These are phyloP conservation scores for Porpolomopsis calyptriformis DNA, from an alignment of 768 basidiomycete genomes.

Conservation along the genomic window DNA sequence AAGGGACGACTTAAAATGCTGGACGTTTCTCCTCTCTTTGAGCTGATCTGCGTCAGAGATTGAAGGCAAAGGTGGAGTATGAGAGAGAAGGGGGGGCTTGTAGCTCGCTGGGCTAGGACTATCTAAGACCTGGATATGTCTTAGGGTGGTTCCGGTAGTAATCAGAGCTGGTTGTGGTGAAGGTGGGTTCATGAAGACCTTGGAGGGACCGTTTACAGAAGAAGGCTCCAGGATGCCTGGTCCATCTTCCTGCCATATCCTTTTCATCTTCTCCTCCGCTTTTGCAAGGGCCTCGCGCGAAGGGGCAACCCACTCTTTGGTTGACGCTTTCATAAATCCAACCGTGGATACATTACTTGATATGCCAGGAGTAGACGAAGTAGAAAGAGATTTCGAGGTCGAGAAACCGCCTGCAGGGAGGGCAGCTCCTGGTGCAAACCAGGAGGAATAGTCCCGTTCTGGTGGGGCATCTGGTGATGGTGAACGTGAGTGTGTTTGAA, in stretches of 20 bases:
- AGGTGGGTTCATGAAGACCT: constrained; percentile 19
- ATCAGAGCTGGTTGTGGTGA: constrained; percentile 28
- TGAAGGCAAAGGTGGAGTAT: constrained; percentile 9
- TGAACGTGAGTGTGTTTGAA: constrained; percentile 17
- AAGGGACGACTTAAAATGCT: constrained; percentile 18
- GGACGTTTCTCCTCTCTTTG: constrained; percentile 10
- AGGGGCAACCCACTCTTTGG: constrained; percentile 35
- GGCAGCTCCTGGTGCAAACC: constrained; percentile 33
- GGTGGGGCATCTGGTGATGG: constrained; percentile 30
- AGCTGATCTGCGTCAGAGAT: constrained; percentile 8
- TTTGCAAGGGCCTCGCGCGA: constrained; percentile 44
- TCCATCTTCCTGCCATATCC: constrained; percentile 36
- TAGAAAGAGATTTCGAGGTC: constrained; percentile 20
- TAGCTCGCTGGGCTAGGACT: constrained; percentile 31
- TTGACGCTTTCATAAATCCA: constrained; percentile 23
- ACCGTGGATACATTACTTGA: constrained; percentile 5
- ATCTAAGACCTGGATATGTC: constrained; percentile 21
- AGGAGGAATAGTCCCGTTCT: constrained; percentile 34
- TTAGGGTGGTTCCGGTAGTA: constrained; percentile 25
- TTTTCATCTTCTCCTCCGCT: constrained; percentile 41
- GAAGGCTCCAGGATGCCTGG: constrained; percentile 7
- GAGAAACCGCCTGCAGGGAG: constrained; percentile 26
- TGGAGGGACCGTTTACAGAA: too few relatives aligned
- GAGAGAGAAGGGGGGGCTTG: constrained; percentile 13
- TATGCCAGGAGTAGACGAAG: constrained; percentile 5